Conservation (phyloP, 768 basidiomycete genomes). For the Sporobolomyces pararoseus region DNA sequence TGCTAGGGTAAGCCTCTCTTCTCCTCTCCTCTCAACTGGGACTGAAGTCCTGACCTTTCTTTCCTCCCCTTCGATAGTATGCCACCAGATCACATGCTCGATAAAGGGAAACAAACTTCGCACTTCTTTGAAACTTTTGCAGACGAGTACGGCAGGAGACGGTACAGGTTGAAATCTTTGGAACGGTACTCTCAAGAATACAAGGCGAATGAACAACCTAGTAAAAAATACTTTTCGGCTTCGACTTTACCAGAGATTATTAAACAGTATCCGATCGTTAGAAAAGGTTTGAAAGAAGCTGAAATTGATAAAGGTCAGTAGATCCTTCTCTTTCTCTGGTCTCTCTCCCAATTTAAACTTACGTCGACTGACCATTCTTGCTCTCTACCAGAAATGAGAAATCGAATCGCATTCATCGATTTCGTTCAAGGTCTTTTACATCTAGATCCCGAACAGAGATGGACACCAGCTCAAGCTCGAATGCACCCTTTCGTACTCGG, state of each 20-base stretch:
- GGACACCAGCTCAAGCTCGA: slow-evolving; percentile 94
- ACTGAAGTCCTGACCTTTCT: not conserved
- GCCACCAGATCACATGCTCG: slow-evolving; percentile 89
- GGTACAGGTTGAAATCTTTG: slow-evolving; percentile 75
- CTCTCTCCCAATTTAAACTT: not conserved
- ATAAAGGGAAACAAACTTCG: slow-evolving; percentile 86
- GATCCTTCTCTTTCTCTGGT: not conserved
- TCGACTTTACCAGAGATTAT: slow-evolving; percentile 90
- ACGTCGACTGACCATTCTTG: not conserved
- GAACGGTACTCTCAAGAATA: slow-evolving; percentile 96
- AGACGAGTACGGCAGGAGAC: slow-evolving; percentile 70
- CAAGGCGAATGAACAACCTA: slow-evolving; percentile 91
- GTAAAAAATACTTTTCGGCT: slow-evolving; percentile 98
- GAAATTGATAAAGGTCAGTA: slow-evolving; percentile 47
- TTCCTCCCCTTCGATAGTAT: too few species aligned
- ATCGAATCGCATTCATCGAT: slow-evolving; percentile 91
- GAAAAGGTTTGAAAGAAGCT: slow-evolving; percentile 86
- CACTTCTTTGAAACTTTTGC: slow-evolving; percentile 86
- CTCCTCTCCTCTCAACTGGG: not conserved
- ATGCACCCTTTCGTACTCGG: slow-evolving; percentile 97
- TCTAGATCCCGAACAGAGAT: slow-evolving; percentile 88
- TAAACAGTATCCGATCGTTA: slow-evolving; percentile 86
- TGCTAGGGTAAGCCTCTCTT: slow-evolving; percentile 75
- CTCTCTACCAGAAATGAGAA: slow-evolving; percentile 70
- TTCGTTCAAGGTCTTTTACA: slow-evolving; percentile 92